Conservation (phyloP, 331 rosid species). For the Ulmus americana region DNA sequence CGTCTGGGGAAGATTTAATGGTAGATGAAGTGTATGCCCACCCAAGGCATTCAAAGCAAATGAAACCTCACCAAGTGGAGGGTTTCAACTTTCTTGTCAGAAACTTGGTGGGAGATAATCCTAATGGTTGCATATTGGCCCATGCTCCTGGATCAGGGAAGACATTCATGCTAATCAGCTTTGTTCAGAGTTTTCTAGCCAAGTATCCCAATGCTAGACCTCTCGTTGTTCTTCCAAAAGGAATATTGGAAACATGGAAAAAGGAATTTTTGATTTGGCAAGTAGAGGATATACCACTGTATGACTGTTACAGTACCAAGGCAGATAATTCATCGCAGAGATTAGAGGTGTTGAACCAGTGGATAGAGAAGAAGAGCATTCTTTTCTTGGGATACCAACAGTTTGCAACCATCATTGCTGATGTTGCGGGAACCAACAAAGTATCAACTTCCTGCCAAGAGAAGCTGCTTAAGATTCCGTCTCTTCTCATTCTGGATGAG, state of each 20-base stretch:
- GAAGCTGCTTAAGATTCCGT: conserved; percentile 62
- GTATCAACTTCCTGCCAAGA: conserved; percentile 48
- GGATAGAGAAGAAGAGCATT: conserved; percentile 69
- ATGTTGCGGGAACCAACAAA: conserved; percentile 29
- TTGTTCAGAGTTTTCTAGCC: conserved; percentile 88
- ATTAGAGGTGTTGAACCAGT: conserved; percentile 60
- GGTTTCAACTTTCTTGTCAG: conserved; percentile 86
- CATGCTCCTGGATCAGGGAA: conserved; percentile 98
- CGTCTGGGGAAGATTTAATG: conserved; percentile 43
- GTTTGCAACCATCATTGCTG: conserved; percentile 69
- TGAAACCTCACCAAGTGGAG: conserved; percentile 88
- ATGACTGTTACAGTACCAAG: conserved; percentile 62
- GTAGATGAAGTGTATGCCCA: conserved; percentile 61
- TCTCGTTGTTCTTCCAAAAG: conserved; percentile 90
- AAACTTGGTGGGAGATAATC: conserved; percentile 72
- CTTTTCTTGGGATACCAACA: conserved; percentile 94
- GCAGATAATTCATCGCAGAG: conserved; percentile 71
- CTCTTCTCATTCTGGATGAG: conserved; percentile 86
- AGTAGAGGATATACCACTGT: conserved; percentile 77
- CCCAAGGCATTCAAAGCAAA: conserved; percentile 79
- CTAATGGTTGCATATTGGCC: conserved; percentile 94
- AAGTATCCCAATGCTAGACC: conserved; percentile 87
- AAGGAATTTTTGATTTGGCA: conserved; percentile 86
- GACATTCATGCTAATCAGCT: conserved; percentile 93
- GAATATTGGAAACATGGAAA: conserved; percentile 82